Evolutionary conservation across 306 rosid genomes (phyloP), one percentile per base, ranked within the genome.

Genomic region (Pterocarpus santalinus): DNA sequence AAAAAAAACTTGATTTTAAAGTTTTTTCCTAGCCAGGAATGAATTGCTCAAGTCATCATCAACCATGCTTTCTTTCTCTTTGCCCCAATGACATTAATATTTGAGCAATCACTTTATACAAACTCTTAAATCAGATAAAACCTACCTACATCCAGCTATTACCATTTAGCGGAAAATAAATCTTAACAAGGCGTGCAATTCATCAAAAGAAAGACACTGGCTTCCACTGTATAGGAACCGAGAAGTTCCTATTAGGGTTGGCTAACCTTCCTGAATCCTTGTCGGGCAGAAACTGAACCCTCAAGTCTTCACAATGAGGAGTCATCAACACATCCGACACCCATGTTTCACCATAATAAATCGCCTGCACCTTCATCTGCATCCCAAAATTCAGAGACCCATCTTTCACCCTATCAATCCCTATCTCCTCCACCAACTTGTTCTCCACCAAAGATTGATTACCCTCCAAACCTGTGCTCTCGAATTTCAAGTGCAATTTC

Each of bases 361-460:
- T 67, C 0, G 87, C 89, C 3, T 83, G 28, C 30, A 84, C 84
- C 69, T 56, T 84, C 85, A 89, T 78, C 61, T 87, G 57, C 78
- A 91, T 76, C 8, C 93, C 89, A 34, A 91, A 87, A 34, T 38
- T 88, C 60, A 91, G 8, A 2, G 60, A 11, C 36, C 86, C 90
- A 64, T 83, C 63, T 61, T 68, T 81, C 7, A 12, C 76, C 47
- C 70, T 83, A 55, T 89, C 93, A 36, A 78, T 83, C 8, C 68
- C 67, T 28, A 91, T 82, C 83, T 87, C 83, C 76, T 83, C 86
- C 78, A 83, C 85, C 71, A 86, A 35, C 28, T 8, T 13, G 46
- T 69, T 39, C 84, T 84, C 78, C 52, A 80, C 83, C 17, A 55
- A 72, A 1, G 81, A 71, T 53, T 69, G 80, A 14, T 74, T 69